Evolutionary conservation across 805 yeast genomes (phyloP).

Genomic region (Metschnikowia corniflorae): DNA sequence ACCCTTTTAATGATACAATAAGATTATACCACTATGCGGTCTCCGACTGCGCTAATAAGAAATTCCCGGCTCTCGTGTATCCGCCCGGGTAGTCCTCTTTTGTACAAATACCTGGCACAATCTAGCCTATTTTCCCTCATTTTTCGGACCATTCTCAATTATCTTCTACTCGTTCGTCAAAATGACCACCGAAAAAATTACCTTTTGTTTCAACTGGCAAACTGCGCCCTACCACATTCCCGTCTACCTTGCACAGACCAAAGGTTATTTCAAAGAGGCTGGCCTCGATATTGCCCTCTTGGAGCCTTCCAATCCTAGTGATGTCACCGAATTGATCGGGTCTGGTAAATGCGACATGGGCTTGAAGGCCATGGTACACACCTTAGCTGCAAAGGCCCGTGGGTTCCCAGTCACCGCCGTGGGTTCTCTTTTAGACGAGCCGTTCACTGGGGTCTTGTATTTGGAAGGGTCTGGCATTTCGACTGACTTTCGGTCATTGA

Average conservation of each 20-base stretch:
- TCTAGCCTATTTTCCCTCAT: background rate
- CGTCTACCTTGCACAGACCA: constrained; percentile 45
- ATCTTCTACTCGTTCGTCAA: no score
- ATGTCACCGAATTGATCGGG: constrained; percentile 55
- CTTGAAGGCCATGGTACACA: constrained; percentile 57
- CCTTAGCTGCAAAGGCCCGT: constrained; percentile 57
- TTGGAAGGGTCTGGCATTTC: constrained; percentile 50
- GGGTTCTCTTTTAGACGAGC: constrained; percentile 54
- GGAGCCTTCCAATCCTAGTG: constrained; percentile 57
- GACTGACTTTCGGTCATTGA: constrained; percentile 47
- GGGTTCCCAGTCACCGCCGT: constrained; percentile 56
- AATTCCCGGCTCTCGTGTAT: no score
- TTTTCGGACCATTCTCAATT: background rate
- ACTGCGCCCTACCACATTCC: constrained; percentile 57
- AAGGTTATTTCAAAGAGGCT: constrained; percentile 49
- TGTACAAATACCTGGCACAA: no score
- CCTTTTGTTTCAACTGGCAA: constrained; percentile 53
- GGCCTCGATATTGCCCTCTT: constrained; percentile 50
- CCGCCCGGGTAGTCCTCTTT: no score
- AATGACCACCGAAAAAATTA: constrained; percentile 38
- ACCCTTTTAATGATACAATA: no score
- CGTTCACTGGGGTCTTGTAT: constrained; percentile 54
- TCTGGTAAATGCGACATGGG: constrained; percentile 59
- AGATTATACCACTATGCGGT: no score
- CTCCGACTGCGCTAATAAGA: no score